A percentile compares a stretch with the other conserved stretches of the same genome.
Evolutionary conservation across 352 stramenopile species (phyloP).

Genomic region (Globisporangium canariense): DNA sequence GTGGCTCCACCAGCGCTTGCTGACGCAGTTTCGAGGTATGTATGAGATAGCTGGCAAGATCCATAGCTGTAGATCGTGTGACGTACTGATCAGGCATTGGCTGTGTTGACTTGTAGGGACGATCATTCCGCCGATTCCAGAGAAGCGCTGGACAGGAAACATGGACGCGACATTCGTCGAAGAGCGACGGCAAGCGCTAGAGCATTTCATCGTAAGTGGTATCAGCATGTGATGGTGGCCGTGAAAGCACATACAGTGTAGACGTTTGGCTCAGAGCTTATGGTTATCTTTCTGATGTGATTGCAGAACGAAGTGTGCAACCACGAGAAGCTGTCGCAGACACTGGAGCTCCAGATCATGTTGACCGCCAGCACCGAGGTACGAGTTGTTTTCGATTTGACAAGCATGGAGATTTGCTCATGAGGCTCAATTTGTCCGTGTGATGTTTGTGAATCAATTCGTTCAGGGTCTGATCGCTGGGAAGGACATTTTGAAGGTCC

Average conservation of each 20-base stretch:
- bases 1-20: slow-evolving; percentile 83
- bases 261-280: neutral
- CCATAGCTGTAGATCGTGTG: neutral
- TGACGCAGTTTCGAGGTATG: slow-evolving; percentile 73
- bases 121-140: slow-evolving; percentile 86
- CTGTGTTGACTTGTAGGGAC: slow-evolving; percentile 34
- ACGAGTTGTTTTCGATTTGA: neutral
- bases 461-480: slow-evolving; percentile 73
- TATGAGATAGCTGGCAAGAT: slow-evolving; percentile 12
- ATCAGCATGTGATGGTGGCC: neutral
- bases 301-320: slow-evolving; percentile 84
- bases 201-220: slow-evolving; percentile 80
- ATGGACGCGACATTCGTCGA: slow-evolving; percentile 89
- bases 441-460: neutral
- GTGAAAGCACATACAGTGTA: neutral
- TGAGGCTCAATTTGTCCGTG: neutral
- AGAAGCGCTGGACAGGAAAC: slow-evolving; percentile 87
- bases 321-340: slow-evolving; percentile 81
- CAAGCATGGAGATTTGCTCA: too few species aligned
- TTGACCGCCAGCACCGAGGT: slow-evolving; percentile 82
- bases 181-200: slow-evolving; percentile 79
- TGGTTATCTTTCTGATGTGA: neutral
- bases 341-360: slow-evolving; percentile 80
- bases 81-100: neutral
- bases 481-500: slow-evolving; percentile 79